Conservation (phyloP, 169 alveolate genomes). For the Eimeria falciformis region DNA sequence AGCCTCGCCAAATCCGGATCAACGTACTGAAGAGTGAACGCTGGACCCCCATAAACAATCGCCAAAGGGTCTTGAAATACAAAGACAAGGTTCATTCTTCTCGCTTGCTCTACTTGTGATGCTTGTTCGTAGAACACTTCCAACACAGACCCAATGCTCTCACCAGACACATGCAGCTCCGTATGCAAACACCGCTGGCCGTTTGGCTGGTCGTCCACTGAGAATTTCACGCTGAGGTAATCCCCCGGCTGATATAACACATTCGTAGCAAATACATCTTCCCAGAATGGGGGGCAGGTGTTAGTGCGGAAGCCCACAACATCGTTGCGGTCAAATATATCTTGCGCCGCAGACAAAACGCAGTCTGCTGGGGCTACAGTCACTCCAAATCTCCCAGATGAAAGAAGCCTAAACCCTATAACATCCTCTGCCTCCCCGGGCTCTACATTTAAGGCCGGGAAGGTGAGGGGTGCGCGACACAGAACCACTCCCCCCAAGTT, state of each 20-base stretch:
- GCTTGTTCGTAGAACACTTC: conserved; percentile 92
- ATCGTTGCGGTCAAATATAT: conserved; percentile 92
- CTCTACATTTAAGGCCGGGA: conserved; percentile 83
- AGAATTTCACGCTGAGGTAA: conserved; percentile 86
- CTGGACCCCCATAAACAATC: conserved; percentile 87
- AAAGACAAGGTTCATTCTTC: conserved; percentile 91
- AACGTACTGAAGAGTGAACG: conserved; percentile 84
- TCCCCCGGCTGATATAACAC: conserved; percentile 89
- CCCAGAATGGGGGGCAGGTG: conserved; percentile 84
- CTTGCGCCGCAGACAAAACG: conserved; percentile 88
- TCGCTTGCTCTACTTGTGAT: conserved; percentile 88
- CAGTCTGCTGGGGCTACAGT: conserved; percentile 95
- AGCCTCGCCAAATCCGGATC: conserved; percentile 64
- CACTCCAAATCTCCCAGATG: conserved; percentile 93
- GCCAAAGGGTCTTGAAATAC: conserved; percentile 90
- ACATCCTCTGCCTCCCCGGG: conserved; percentile 83
- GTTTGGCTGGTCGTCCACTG: conserved; percentile 84
- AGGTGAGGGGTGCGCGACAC: conserved; percentile 90
- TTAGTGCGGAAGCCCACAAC: conserved; percentile 92
- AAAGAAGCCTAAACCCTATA: conserved; percentile 85
- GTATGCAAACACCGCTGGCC: conserved; percentile 90
- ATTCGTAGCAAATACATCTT: conserved; percentile 89
- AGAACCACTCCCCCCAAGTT: conserved; percentile 92
- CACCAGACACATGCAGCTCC: conserved; percentile 92
- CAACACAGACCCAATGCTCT: conserved; percentile 92